Evolutionary conservation across 2,329 filamentous ascomycete species (phyloP), one percentile per base, ranked within the genome.

Genomic region (Pestalotiopsis fici): DNA sequence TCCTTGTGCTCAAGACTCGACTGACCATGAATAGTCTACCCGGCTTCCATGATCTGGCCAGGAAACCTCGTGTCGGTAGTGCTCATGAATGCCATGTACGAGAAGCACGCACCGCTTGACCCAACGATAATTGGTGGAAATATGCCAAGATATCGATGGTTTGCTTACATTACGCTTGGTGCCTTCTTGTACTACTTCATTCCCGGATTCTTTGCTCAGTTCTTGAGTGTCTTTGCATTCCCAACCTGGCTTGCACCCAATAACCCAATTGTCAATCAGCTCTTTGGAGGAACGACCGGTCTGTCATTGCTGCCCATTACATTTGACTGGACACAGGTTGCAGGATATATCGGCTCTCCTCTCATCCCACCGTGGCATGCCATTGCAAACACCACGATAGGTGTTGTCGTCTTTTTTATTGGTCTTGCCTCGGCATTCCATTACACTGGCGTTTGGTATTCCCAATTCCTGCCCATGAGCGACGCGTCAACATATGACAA

Each of bases 41-140:
- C 88, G 3, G 89, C 90, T 0, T 87, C 91, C 11, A 92, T 93
- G 89, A 92, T 93, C 67, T 93, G 91, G 91, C 91, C 91, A 0
- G 84, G 83, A 2, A 91, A 88, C 62, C 81, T 94, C 27, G 90
- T 91, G 64, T 86, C 87, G 4, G 87, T 91, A 7, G 87, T 90
- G 0, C 79, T 93, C 43, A 90, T 93, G 82, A 90, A 90, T 71
- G 90, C 91, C 68, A 90, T 94, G 82, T 91, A 94, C 74, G 91
- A 93, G 70, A 79, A 79, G 28, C 84, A 85, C 43, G 81, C 86
- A 18, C 73, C 78, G 15, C 80, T 78, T 2, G 86, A 87, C 75
- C 87, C 78, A 50, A 85, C 77, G 2, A 77, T 89, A 21, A 72
- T 89, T 12, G 91, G 91, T 3, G 92, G 91, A 73, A 84, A 74